Base-by-base conservation (phyloP, 2,329 filamentous ascomycete species). In the Paecilomyces niveus region DNA sequence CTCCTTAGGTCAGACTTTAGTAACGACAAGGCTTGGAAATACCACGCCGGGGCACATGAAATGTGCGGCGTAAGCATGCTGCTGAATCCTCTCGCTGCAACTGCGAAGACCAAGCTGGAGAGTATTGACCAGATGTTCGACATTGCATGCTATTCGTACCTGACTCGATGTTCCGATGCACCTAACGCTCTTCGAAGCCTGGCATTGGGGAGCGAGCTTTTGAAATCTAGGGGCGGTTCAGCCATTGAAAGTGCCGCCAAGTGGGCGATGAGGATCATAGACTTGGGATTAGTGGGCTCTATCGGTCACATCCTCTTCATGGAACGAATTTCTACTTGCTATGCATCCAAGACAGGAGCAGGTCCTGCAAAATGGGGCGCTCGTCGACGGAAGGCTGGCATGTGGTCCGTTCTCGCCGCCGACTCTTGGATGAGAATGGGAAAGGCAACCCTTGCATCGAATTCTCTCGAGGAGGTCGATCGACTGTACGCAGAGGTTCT, bases 21-120 rank as follows among this genome's bases (percentile, higher is more conserved):
- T 69, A 94, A 94, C 70, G 92, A 97, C 71, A 97, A 97, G 73
- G 95, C 94, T 1, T 99, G 94, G 94, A 90, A 86, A 66, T 90
- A 97, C 69, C 91, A 97, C 70, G 94, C 94, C 0, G 93, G 90
- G 3, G 89, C 90, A 1, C 93, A 96, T 72, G 94, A 99, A 78
- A 97, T 99, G 93, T 88, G 89, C 31, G 92, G 90, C 4, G 78
- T 97, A 11, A 90, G 90, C 67, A 84, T 90, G 49, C 83, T 99
- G 33, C 82, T 99, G 60, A 87, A 88, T 67, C 86, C 90, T 0
- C 84, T 89, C 60, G 82, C 83, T 15, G 79, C 89, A 61, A 86
- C 85, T 1, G 86, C 88, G 13, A 96, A 92, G 70, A 85, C 84
- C 29, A 86, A 93, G 61, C 79, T 88, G 1, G 94, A 97, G 67